Percentiles rank a stretch among this genome's conserved stretches.
phyloP scores from a whole-genome alignment of 192 early-diverging fungal genomes.

The Podila clonocystis region DNA sequence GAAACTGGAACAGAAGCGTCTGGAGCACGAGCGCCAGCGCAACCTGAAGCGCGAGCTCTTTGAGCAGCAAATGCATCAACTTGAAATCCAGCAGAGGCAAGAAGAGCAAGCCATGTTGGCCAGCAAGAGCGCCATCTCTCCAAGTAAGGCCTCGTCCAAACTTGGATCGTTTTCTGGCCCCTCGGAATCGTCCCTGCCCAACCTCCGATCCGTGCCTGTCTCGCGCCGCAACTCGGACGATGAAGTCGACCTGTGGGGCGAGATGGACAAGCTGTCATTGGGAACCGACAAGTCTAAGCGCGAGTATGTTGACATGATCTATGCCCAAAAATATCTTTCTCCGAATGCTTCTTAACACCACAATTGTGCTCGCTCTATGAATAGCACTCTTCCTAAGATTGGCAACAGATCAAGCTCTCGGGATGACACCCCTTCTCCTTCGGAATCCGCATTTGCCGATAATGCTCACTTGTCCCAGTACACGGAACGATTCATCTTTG shows the following conservation, averaged over 20 bases:
- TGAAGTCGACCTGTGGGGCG: conserved; percentile 50
- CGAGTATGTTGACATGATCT: conserved; percentile 22
- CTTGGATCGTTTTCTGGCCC: conserved; percentile 29
- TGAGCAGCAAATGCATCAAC: conserved; percentile 59
- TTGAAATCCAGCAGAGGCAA: conserved; percentile 56
- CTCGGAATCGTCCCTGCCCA: conserved; percentile 17
- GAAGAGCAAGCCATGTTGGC: conserved; percentile 58
- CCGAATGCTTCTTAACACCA: not conserved
- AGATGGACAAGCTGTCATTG: conserved; percentile 54
- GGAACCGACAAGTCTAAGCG: conserved; percentile 45
- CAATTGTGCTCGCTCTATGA: conserved; percentile 5
- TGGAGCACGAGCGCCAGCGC: conserved; percentile 58
- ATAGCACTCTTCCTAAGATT: conserved; percentile 43
- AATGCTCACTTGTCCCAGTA: conserved; percentile 50
- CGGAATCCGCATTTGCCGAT: conserved; percentile 43
- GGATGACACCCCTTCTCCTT: conserved; percentile 29
- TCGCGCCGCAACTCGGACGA: conserved; percentile 80
- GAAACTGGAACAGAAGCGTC: conserved; percentile 56
- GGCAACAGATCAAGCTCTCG: conserved; percentile 22
- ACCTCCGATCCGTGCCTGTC: conserved; percentile 68
- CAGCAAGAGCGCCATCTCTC: conserved; percentile 35
- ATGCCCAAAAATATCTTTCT: no score
- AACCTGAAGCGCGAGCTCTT: conserved; percentile 52
- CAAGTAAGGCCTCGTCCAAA: conserved; percentile 38
- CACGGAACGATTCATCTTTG: conserved; percentile 58